Percentiles rank a stretch among this genome's conserved stretches.
These are phyloP conservation scores for Fagus sylvatica DNA, from an alignment of 306 rosid genomes.

Conservation along the genomic window DNA sequence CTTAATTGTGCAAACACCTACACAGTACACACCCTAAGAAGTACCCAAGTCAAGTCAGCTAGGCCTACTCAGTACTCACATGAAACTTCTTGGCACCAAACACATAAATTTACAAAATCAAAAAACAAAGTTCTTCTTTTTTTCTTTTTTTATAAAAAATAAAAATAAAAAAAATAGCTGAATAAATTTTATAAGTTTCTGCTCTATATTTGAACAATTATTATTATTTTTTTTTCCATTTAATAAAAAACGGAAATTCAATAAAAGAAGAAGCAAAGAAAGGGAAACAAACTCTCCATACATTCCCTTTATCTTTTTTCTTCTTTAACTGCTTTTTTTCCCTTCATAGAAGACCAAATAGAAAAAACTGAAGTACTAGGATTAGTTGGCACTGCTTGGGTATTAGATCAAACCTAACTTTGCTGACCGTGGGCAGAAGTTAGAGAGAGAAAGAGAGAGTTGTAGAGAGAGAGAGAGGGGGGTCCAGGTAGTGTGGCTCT, in stretches of 20 bases:
- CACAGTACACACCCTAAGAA: neutral
- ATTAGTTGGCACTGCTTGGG: constrained; percentile 5
- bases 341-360: constrained; percentile 28
- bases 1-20: constrained; percentile 18
- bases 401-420: constrained; percentile 38
- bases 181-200: neutral
- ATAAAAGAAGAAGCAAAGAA: neutral
- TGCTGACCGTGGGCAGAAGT: constrained; percentile 45
- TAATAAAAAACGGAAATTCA: constrained; percentile 9
- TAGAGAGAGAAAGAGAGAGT: constrained; percentile 21
- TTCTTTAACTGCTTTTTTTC: constrained; percentile 26
- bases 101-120: neutral
- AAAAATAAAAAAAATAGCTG: no score
- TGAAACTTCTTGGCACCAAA: constrained; percentile 12
- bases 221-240: neutral
- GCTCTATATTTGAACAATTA: neutral
- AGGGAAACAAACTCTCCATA: constrained; percentile 22
- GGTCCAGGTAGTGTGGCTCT: constrained; percentile 20
- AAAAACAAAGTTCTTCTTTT: neutral
- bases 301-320: constrained; percentile 22
- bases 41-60: neutral
- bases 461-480: constrained; percentile 16
- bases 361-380: constrained; percentile 15
- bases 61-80: constrained; percentile 12
- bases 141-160: no score